Evolutionary conservation across 345 rosid genomes (phyloP).

Genomic region (Melaleuca alternifolia): DNA sequence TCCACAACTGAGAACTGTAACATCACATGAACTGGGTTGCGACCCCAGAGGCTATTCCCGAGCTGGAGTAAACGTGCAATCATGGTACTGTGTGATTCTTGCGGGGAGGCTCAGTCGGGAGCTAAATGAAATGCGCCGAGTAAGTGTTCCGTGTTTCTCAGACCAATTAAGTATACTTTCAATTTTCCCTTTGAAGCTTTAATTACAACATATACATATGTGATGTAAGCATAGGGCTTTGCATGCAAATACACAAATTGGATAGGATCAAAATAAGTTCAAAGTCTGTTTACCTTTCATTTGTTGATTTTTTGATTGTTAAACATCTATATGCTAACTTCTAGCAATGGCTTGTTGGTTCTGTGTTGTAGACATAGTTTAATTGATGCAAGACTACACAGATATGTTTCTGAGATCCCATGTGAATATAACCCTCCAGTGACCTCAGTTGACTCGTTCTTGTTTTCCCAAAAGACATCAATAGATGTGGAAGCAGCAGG

Average conservation of each 20-base stretch:
- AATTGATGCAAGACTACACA: background rate
- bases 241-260: background rate
- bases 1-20: conserved; percentile 74
- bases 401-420: background rate
- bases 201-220: background rate
- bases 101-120: conserved; percentile 85
- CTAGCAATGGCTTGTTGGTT: background rate
- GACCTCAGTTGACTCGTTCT: background rate
- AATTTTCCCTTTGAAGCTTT: background rate
- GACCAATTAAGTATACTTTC: background rate
- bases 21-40: conserved; percentile 87
- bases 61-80: conserved; percentile 58
- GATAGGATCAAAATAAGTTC: background rate
- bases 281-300: background rate
- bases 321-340: background rate
- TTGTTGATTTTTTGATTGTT: background rate
- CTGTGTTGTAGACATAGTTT: background rate
- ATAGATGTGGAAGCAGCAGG: background rate
- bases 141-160: conserved; percentile 22
- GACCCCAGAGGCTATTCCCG: conserved; percentile 85
- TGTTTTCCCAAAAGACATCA: background rate
- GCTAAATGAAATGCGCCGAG: conserved; percentile 83
- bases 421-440: background rate
- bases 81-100: conserved; percentile 89
- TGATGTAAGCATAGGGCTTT: background rate